Base-by-base conservation (phyloP, 257 asterid species). In the Oldenlandia corymbosa region DNA sequence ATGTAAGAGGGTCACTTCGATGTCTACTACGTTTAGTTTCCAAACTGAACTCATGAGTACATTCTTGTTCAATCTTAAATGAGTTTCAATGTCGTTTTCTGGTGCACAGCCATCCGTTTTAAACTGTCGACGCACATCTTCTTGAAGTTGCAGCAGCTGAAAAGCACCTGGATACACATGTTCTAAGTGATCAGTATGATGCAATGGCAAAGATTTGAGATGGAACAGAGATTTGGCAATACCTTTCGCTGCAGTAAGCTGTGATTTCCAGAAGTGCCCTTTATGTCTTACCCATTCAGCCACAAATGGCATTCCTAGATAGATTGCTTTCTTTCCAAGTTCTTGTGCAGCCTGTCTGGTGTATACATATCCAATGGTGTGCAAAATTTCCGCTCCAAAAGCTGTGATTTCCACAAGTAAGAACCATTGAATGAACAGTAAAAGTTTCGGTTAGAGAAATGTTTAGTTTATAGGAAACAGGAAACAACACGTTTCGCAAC, bases 121-220 rank as follows among this genome's bases (percentile, higher is more conserved):
- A 73, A 77, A 80, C 34, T 88, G 91, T 36, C 86, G 85, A 59
- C 83, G 76, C 7, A 71, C 70, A 58, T 91, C 94, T 58, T 91
- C 98, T 65, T 91, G 98, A 73, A 88, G 94, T 70, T 91, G 98
- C 67, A 88, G 87, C 85, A 91, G 71, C 87, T 91, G 96, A 78
- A 86, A 86, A 52, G 98, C 96, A 71, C 98, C 96, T 88, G 74
- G 30, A 75, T 28, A 58, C 9, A n/a, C n/a, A 24, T 18, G n/a
- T 10, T 12, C 12, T 39, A 26, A 4, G 27, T 37, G 37, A 65
- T 54, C 18, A 31, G n/a, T n/a, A n/a, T n/a, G n/a, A n/a, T n/a
- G n/a, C n/a, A n/a, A n/a, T n/a, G n/a, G n/a, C n/a, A n/a, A n/a
- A n/a, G n/a, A n/a, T n/a, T n/a, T n/a, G n/a, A n/a, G n/a, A n/a